A percentile compares a stretch with the other conserved stretches of the same genome.
phyloP scores from a whole-genome alignment of 2,329 filamentous ascomycete species.

The Calycina herbarum region DNA sequence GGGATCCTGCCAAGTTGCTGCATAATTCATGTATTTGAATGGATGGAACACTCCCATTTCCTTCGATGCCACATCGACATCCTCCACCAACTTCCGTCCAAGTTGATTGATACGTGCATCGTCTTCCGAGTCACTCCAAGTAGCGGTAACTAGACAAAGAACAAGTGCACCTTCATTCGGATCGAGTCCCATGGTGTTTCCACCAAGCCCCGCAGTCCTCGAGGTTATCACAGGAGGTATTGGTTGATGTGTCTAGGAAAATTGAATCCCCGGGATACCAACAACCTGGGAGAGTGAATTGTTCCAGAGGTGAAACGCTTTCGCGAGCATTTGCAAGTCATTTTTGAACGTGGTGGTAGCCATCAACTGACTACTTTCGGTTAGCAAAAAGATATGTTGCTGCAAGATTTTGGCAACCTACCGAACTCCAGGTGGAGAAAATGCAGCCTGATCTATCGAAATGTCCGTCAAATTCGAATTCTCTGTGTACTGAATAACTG shows the following conservation, averaged over 20 bases:
- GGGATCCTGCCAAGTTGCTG: conserved; percentile 13
- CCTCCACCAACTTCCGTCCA: neutral
- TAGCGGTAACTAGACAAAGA: neutral
- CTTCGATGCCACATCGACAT: neutral
- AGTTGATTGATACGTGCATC: neutral
- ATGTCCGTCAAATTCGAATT: no score
- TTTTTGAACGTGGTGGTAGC: no score
- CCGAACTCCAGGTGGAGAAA: no score
- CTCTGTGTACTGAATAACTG: no score
- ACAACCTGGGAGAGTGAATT: neutral
- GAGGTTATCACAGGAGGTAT: no score
- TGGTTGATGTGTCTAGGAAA: no score
- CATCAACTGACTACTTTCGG: no score
- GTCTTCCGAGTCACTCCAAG: neutral
- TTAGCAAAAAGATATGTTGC: no score
- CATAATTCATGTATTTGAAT: conserved; percentile 19
- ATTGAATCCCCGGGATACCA: neutral
- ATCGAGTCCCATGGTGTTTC: neutral
- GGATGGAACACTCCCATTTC: neutral
- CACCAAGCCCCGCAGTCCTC: neutral
- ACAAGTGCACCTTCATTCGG: neutral
- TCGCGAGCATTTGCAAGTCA: neutral
- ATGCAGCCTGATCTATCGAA: no score
- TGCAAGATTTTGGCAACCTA: no score
- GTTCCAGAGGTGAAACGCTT: neutral